These are phyloP conservation scores for Geopyxis carbonaria DNA, from an alignment of 495 filamentous ascomycete genomes.

Conservation along the genomic window DNA sequence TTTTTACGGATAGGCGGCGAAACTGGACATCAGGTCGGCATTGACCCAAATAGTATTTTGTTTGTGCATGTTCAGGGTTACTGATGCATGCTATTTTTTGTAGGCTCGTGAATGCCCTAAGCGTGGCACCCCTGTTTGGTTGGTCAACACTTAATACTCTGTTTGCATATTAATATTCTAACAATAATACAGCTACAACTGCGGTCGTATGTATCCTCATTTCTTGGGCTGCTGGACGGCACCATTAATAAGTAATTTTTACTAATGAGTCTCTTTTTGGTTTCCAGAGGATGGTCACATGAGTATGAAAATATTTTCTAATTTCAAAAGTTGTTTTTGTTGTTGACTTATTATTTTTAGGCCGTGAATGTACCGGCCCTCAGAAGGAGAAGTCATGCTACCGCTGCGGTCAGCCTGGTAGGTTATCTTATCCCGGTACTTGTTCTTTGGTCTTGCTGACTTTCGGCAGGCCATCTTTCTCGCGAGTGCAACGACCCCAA, in stretches of 20 bases:
- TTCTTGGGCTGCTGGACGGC: too few species aligned
- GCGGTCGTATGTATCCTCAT: slow-evolving; percentile 43
- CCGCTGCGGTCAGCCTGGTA: slow-evolving; percentile 52
- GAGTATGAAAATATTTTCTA: too few species aligned
- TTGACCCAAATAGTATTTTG: slow-evolving; percentile 3
- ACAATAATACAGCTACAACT: slow-evolving; percentile 50
- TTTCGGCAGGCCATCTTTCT: slow-evolving; percentile 62
- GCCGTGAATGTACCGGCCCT: slow-evolving; percentile 79
- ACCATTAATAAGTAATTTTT: not conserved
- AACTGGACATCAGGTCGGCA: slow-evolving; percentile 46
- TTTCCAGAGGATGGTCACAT: slow-evolving; percentile 63
- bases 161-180: slow-evolving; percentile 9
- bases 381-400: slow-evolving; percentile 96
- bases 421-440: too few species aligned
- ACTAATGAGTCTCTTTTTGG: slow-evolving; percentile 5
- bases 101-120: slow-evolving; percentile 89
- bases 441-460: slow-evolving; percentile 9
- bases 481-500: slow-evolving; percentile 65
- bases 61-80: slow-evolving; percentile 11
- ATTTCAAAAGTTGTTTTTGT: slow-evolving; percentile 23
- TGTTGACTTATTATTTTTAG: slow-evolving; percentile 25
- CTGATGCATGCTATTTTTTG: slow-evolving; percentile 20
- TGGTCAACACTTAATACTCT: slow-evolving; percentile 17
- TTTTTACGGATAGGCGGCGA: slow-evolving; percentile 44
- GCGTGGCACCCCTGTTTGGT: slow-evolving; percentile 85